A percentile compares a stretch with the other conserved stretches of the same genome.
Evolutionary conservation across 2,329 filamentous ascomycete genomes (phyloP).

Genomic region (Biscogniauxia sp.): DNA sequence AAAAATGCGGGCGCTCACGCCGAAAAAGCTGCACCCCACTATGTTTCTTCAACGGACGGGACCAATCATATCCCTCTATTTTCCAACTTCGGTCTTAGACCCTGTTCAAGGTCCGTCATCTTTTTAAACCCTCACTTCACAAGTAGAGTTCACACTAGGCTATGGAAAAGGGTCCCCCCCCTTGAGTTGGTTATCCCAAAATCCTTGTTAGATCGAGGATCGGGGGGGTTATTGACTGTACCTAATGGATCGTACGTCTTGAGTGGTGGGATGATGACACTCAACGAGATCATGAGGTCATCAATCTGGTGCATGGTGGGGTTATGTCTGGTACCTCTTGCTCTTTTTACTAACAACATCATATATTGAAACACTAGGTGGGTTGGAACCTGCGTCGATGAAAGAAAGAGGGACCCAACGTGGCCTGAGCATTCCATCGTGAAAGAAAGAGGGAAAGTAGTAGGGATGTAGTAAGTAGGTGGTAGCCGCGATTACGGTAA

Average conservation of each 20-base stretch:
- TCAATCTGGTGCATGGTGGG: not conserved
- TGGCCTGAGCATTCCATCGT: too few relatives aligned
- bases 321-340: not conserved
- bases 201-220: not conserved
- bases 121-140: not conserved
- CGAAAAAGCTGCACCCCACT: not conserved
- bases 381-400: too few relatives aligned
- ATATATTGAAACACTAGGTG: too few relatives aligned
- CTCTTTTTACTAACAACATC: too few relatives aligned
- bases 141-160: not conserved
- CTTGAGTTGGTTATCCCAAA: not conserved
- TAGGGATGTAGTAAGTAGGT: not conserved
- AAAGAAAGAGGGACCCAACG: too few relatives aligned
- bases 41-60: not conserved
- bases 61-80: not conserved
- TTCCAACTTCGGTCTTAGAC: not conserved
- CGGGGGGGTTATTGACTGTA: not conserved
- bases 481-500: not conserved
- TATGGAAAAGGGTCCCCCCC: too few relatives aligned
- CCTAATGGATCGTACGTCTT: not conserved
- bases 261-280: not conserved
- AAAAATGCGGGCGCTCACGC: not conserved
- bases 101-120: not conserved
- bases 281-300: not conserved
- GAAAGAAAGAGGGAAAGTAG: not conserved